phyloP scores from a whole-genome alignment of 2,329 filamentous ascomycete species.

The Sporothrix variecibatus region DNA sequence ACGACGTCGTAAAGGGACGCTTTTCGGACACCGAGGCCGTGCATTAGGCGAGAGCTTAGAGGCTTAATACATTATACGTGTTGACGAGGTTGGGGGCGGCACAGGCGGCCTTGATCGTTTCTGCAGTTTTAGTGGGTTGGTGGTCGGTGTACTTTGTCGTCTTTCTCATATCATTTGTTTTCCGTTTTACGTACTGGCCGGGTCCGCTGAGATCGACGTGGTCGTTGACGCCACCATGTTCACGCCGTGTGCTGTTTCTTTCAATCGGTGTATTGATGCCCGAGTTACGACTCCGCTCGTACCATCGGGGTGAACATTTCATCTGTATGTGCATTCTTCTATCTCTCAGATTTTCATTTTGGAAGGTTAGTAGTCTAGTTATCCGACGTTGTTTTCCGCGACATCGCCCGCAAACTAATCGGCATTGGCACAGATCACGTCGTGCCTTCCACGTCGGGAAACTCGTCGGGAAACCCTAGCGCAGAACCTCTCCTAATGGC shows the following conservation, averaged over 20 bases:
- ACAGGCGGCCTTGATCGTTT: neutral
- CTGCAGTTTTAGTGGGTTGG: neutral
- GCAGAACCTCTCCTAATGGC: neutral
- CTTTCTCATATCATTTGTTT: neutral
- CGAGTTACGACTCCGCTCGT: neutral
- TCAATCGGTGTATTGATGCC: neutral
- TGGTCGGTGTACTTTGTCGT: neutral
- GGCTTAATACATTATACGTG: neutral
- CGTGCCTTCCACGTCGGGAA: neutral
- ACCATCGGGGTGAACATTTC: neutral
- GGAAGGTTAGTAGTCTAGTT: neutral
- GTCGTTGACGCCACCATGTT: neutral
- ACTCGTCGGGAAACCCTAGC: neutral
- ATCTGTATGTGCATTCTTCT: neutral
- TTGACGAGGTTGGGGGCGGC: neutral
- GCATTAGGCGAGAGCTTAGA: neutral
- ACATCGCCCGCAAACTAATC: neutral
- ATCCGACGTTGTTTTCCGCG: neutral
- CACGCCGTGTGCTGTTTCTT: neutral
- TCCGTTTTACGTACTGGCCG: neutral
- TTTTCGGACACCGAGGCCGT: neutral
- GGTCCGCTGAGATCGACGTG: too few species aligned
- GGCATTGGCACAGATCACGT: neutral
- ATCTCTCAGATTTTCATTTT: neutral
- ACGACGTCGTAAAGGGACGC: neutral